A percentile compares a stretch with the other conserved stretches of the same genome.
Evolutionary conservation across 2,329 filamentous ascomycete genomes (phyloP).

Genomic region (Scedosporium boydii): DNA sequence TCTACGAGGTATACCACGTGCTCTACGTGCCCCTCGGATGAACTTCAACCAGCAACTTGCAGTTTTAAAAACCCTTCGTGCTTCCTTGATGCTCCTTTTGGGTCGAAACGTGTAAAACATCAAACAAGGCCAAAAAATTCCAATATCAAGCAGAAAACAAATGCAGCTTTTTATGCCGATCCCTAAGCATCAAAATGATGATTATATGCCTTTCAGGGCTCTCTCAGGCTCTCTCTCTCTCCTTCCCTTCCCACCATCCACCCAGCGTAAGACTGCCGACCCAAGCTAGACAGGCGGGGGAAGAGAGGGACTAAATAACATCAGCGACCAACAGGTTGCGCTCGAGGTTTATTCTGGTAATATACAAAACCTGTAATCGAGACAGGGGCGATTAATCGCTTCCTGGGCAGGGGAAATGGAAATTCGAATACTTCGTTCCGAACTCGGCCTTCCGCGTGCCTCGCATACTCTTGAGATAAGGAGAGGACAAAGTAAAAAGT

Average conservation of each 20-base stretch:
- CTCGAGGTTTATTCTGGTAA: neutral
- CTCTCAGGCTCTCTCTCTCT: conserved; percentile 1
- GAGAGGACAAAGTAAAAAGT: neutral
- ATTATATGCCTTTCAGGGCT: neutral
- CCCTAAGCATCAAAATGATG: conserved; percentile 4
- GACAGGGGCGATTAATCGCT: neutral
- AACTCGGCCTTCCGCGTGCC: neutral
- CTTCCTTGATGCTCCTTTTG: neutral
- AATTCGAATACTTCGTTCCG: neutral
- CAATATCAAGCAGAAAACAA: conserved; percentile 2
- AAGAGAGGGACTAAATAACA: conserved; percentile 1
- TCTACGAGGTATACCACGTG: neutral
- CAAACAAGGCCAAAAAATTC: neutral
- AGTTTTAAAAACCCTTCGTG: neutral
- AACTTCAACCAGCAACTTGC: conserved; percentile 4
- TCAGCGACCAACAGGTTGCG: conserved; percentile 5
- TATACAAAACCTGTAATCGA: conserved; percentile 3
- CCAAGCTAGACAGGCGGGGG: neutral
- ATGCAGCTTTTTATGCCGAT: conserved; percentile 1
- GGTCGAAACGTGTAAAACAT: neutral
- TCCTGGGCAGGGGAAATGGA: neutral
- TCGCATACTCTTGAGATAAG: conserved; percentile 1
- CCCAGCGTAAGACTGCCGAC: neutral
- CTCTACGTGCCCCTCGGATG: conserved; percentile 1
- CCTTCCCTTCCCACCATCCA: neutral